Evolutionary conservation across 2,329 filamentous ascomycete genomes (phyloP).

Genomic region (Verticillium isaacii): DNA sequence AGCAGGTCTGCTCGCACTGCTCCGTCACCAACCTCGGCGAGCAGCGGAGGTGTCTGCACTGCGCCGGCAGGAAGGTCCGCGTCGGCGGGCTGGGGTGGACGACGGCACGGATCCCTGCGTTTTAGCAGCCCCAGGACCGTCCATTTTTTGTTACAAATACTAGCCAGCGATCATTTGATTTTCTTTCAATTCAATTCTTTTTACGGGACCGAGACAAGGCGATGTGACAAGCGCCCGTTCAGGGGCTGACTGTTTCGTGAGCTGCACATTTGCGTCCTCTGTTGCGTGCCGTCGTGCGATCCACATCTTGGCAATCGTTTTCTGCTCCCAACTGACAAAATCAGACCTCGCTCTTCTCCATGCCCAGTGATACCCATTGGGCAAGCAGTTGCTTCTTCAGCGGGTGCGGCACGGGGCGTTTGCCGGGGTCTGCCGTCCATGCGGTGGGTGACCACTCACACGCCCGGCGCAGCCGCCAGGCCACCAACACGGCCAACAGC

Average conservation of each 20-base stretch:
- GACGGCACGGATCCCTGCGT: background rate
- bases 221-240: background rate
- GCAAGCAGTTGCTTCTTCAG: background rate
- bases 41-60: constrained; percentile 46
- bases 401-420: background rate
- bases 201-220: background rate
- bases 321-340: background rate
- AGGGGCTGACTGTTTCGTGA: background rate
- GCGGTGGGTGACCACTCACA: background rate
- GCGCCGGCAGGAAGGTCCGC: constrained; percentile 34
- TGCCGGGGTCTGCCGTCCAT: background rate
- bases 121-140: background rate
- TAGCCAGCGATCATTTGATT: background rate
- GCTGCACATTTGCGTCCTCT: background rate
- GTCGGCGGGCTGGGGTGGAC: constrained; percentile 3
- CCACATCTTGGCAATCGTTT: background rate
- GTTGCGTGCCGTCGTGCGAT: background rate
- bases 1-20: constrained; percentile 54
- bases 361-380: background rate
- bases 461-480: background rate
- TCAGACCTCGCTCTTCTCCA: background rate
- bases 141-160: background rate
- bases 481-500: background rate
- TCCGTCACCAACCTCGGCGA: constrained; percentile 54
- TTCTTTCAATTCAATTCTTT: background rate